phyloP scores from a whole-genome alignment of 768 basidiomycete genomes.

The Auriscalpium vulgare region DNA sequence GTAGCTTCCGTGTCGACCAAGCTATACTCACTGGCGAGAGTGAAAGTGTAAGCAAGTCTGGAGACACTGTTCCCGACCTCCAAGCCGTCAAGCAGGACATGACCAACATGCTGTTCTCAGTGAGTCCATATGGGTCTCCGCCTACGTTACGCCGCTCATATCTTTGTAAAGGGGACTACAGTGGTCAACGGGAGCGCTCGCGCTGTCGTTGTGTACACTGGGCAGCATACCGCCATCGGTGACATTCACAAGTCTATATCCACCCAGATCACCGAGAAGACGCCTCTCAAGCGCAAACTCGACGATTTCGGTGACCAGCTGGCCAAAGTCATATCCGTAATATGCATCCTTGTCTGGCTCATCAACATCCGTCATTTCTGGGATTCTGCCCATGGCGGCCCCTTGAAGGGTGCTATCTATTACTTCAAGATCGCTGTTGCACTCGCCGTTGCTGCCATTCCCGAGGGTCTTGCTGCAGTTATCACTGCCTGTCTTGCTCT shows the following conservation, averaged over 20 bases:
- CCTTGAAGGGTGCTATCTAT: conserved; percentile 89
- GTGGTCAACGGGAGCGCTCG: conserved; percentile 89
- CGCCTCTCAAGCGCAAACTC: conserved; percentile 91
- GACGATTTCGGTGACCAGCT: conserved; percentile 98
- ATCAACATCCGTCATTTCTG: conserved; percentile 95
- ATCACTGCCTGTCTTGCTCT: conserved; percentile 95
- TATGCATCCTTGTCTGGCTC: conserved; percentile 96
- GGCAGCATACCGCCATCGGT: conserved; percentile 84
- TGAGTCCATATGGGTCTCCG: conserved; percentile 27
- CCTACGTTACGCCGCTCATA: not conserved
- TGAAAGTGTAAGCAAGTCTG: conserved; percentile 76
- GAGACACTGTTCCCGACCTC: conserved; percentile 57
- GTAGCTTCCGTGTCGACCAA: conserved; percentile 92
- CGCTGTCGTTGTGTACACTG: conserved; percentile 85
- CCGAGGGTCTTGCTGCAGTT: conserved; percentile 96
- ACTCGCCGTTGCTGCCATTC: conserved; percentile 97
- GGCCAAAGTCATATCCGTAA: conserved; percentile 95
- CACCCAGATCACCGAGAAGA: conserved; percentile 90
- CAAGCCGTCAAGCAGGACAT: conserved; percentile 96
- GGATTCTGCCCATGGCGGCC: conserved; percentile 90
- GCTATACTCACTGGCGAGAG: conserved; percentile 96
- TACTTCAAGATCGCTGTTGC: conserved; percentile 99
- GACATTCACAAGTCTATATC: conserved; percentile 97
- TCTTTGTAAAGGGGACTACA: conserved; percentile 68
- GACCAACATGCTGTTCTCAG: conserved; percentile 93